Percentiles rank a stretch among this genome's conserved stretches.
Conservation (phyloP, 768 basidiomycete genomes). For the Leccinum subgranulosum region DNA sequence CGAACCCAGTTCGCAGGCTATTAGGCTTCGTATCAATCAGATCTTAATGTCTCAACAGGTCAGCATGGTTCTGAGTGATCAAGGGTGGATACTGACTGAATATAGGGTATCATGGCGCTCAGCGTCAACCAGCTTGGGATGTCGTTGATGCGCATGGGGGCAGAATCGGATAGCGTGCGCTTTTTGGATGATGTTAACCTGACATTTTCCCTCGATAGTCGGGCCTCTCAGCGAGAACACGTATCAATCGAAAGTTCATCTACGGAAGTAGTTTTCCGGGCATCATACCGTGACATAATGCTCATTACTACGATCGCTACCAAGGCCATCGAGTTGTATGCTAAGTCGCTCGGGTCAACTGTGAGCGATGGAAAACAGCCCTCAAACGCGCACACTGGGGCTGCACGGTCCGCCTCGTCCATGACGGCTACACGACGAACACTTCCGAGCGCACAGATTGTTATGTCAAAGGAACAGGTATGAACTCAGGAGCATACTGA, state of each 20-base stretch:
- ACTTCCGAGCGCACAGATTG: conserved; percentile 39
- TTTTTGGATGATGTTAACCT: conserved; percentile 93
- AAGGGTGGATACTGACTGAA: conserved; percentile 6
- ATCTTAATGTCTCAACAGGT: conserved; percentile 92
- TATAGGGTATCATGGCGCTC: conserved; percentile 75
- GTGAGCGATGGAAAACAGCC: conserved; percentile 2
- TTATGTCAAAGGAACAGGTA: conserved; percentile 85
- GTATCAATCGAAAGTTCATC: conserved; percentile 79
- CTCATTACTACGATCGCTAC: conserved; percentile 85
- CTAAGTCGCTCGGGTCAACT: conserved; percentile 34
- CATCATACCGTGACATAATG: conserved; percentile 92
- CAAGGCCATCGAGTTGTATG: conserved; percentile 80
- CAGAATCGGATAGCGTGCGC: conserved; percentile 74
- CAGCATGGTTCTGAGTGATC: conserved; percentile 15
- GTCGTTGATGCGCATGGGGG: conserved; percentile 90
- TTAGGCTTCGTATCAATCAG: conserved; percentile 79
- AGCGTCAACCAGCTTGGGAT: conserved; percentile 83
- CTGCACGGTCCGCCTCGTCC: conserved; percentile 4
- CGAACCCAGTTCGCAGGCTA: conserved; percentile 77
- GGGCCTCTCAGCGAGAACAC: conserved; percentile 65
- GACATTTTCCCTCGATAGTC: conserved; percentile 82
- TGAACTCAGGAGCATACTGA: conserved; percentile 9
- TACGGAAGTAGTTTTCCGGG: conserved; percentile 86
- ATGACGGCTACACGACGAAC: conserved; percentile 10
- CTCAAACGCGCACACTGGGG: conserved; percentile 6